Base-by-base conservation (phyloP, 139 green algal genomes). In the Zygnema cylindricum region DNA sequence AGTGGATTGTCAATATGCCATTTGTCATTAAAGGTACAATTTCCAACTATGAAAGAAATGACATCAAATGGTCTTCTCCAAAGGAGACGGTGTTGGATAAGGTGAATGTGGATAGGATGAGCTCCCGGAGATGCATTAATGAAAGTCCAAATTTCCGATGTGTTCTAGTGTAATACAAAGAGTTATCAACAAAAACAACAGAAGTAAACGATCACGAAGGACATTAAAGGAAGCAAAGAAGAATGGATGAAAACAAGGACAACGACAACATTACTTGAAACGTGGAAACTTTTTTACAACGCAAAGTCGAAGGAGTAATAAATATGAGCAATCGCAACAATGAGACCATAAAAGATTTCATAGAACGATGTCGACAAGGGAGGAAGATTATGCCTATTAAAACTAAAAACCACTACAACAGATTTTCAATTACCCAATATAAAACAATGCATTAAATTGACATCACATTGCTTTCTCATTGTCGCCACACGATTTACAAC, bases 31-130 rank as follows among this genome's bases (percentile, higher is more conserved):
- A 86, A 86, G 25, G 23, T 73, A 69, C 79, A 86, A 3, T 49
- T 40, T 25, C 79, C 79, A 22, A 33, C 21, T 1, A 0, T 33
- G 79, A 79, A 86, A 23, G 40, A 25, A 30, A 40, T 22, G 35
- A 16, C 25, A 42, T 86, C 79, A n/a, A 86, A 86, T 35, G 79
- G 25, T 57, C 42, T 41, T 25, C 79, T 39, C 40, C 41, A 78
- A 11, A 86, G 30, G 2, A 55, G 35, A 42, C 79, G 79, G 42
- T 78, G 42, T 42, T 88, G 55, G 25, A 76, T 33, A 25, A 88
- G 63, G 63, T 88, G 82, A n/a, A 88, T 30, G 63, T 88, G 82
- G 82, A 88, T 88, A n/a, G 82, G 82, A 25, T 88, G 82, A 3
- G 63, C 63, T 39, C 81, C 82, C 0, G 33, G 36, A 30, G 57